These are phyloP conservation scores for Phytophthora sp. DNA, from an alignment of 352 stramenopile species.

Conservation along the genomic window DNA sequence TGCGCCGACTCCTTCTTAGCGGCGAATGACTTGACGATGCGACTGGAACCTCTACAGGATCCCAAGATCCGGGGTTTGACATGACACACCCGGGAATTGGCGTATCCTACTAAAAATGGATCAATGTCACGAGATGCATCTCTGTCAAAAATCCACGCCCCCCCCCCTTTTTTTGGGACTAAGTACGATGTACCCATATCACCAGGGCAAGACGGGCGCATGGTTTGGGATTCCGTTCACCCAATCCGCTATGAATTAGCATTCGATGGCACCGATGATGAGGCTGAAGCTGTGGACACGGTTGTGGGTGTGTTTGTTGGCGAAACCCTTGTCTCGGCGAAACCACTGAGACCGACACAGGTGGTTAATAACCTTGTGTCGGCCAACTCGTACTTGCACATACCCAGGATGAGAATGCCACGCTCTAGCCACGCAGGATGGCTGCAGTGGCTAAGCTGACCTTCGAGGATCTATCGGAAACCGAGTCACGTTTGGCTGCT, in stretches of 20 bases:
- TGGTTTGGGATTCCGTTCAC: slow-evolving; percentile 8
- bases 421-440: too few species aligned
- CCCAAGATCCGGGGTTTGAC: not conserved
- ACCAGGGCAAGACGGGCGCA: not conserved
- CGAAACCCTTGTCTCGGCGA: not conserved
- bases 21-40: too few species aligned
- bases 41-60: not conserved
- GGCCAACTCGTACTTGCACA: not conserved
- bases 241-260: slow-evolving; percentile 3
- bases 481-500: not conserved
- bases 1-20: not conserved
- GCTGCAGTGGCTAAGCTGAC: too few species aligned
- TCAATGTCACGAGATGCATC: not conserved
- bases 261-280: slow-evolving; percentile 17
- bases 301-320: slow-evolving; percentile 5
- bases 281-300: slow-evolving; percentile 5
- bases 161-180: not conserved
- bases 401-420: too few species aligned
- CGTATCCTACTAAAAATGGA: not conserved
- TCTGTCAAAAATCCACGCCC: not conserved
- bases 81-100: slow-evolving; percentile 6
- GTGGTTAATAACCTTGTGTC: not conserved
- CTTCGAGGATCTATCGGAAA: not conserved
- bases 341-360: not conserved
- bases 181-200: not conserved